Evolutionary conservation across 2,329 filamentous ascomycete species (phyloP).

Genomic region (Lachnellula cervina): DNA sequence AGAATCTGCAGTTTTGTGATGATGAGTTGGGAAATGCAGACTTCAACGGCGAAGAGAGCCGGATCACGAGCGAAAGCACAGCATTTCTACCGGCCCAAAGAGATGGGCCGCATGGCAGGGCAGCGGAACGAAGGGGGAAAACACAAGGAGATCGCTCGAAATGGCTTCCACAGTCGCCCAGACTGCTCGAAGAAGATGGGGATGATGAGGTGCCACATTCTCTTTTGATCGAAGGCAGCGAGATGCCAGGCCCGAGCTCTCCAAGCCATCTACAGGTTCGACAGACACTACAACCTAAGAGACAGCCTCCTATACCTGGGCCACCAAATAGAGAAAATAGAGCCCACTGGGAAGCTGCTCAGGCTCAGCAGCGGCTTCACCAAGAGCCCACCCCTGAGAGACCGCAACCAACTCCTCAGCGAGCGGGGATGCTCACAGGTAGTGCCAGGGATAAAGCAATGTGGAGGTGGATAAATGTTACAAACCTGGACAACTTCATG

Average conservation of each 20-base stretch:
- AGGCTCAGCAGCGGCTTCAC: conserved; percentile 47
- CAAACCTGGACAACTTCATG: conserved; percentile 65
- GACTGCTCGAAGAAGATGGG: conserved; percentile 30
- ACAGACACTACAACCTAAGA: conserved; percentile 14
- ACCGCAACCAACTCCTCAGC: conserved; percentile 41
- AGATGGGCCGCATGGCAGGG: conserved; percentile 6
- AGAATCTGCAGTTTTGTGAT: conserved; percentile 31
- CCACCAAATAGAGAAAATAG: conserved; percentile 41
- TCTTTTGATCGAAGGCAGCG: conserved; percentile 53
- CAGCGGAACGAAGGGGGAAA: conserved; percentile 8
- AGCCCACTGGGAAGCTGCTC: conserved; percentile 51
- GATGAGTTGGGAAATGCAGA: conserved; percentile 30
- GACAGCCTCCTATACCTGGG: conserved; percentile 34
- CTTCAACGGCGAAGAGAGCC: conserved; percentile 30
- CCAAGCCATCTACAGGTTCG: conserved; percentile 22
- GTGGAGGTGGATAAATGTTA: conserved; percentile 69
- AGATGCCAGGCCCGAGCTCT: conserved; percentile 25
- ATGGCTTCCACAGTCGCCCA: conserved; percentile 30
- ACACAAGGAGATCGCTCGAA: conserved; percentile 13
- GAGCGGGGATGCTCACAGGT: conserved; percentile 41
- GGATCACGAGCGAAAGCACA: conserved; percentile 29
- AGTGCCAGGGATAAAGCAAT: conserved; percentile 63
- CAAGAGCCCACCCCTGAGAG: conserved; percentile 22
- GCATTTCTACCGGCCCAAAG: conserved; percentile 24
- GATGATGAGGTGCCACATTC: conserved; percentile 58